Conservation (phyloP, 2,329 filamentous ascomycete genomes). For the Talaromyces pinophilus region DNA sequence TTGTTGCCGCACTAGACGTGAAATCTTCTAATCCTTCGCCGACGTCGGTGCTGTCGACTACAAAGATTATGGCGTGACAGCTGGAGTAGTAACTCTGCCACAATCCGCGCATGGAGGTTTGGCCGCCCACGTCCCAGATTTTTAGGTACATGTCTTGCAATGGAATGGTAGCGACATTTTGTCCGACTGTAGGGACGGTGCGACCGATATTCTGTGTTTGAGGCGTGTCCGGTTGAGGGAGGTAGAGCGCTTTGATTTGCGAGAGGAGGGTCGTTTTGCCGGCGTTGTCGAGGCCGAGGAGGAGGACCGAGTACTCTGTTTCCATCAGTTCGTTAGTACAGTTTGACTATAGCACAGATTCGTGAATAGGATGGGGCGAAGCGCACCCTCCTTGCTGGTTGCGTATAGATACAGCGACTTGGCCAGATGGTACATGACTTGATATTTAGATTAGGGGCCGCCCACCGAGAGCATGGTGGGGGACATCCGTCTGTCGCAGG, state of each 20-base stretch:
- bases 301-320: conserved; percentile 91
- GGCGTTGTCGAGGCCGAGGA: conserved; percentile 95
- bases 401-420: conserved; percentile 94
- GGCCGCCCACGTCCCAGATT: conserved; percentile 97
- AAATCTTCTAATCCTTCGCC: conserved; percentile 69
- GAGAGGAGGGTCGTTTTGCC: conserved; percentile 98
- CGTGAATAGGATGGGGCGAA: not conserved
- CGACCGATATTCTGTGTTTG: conserved; percentile 64
- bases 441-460: conserved; percentile 12
- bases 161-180: conserved; percentile 90
- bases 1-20: conserved; percentile 23
- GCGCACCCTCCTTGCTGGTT: conserved; percentile 89
- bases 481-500: not conserved
- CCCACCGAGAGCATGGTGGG: conserved; percentile 23
- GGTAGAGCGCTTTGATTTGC: conserved; percentile 87
- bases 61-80: conserved; percentile 96
- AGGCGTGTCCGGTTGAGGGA: conserved; percentile 38
- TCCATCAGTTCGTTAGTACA: not conserved
- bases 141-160: conserved; percentile 95
- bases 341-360: not conserved
- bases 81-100: conserved; percentile 96
- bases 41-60: conserved; percentile 93
- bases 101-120: conserved; percentile 80
- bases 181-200: conserved; percentile 94
- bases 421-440: conserved; percentile 85